Evolutionary conservation across 148 eudicot species (phyloP).

Genomic region (Vaccinium vitisidaea): DNA sequence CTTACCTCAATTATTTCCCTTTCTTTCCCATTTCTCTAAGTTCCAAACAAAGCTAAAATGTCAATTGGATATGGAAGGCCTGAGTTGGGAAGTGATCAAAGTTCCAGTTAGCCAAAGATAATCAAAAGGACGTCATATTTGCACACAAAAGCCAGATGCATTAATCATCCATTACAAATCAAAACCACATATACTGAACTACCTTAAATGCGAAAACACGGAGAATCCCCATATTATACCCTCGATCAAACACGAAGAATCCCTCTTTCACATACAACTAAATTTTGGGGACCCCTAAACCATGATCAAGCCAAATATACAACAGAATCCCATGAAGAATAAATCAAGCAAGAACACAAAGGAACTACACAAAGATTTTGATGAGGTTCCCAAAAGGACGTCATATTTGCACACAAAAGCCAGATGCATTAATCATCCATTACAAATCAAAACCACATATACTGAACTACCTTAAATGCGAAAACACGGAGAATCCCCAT

Average conservation of each 20-base stretch:
- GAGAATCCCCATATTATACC: neutral
- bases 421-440: no score
- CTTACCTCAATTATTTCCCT: no score
- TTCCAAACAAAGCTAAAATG: neutral
- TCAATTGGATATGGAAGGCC: no score
- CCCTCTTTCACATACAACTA: neutral
- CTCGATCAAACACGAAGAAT: neutral
- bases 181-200: neutral
- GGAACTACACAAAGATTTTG: no score
- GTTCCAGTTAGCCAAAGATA: slow-evolving; percentile 3
- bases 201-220: neutral
- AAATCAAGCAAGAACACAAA: no score
- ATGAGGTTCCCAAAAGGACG: no score
- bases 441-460: no score
- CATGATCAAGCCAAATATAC: no score
- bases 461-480: neutral
- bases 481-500: neutral
- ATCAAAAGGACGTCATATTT: neutral
- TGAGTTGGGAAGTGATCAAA: neutral
- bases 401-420: no score
- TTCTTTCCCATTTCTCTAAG: neutral
- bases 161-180: neutral
- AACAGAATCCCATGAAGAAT: no score
- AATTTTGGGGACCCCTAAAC: neutral
- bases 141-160: neutral